Evolutionary conservation across 2,329 filamentous ascomycete species (phyloP), one percentile per base, ranked within the genome.

Genomic region (Ophiostoma sp.): DNA sequence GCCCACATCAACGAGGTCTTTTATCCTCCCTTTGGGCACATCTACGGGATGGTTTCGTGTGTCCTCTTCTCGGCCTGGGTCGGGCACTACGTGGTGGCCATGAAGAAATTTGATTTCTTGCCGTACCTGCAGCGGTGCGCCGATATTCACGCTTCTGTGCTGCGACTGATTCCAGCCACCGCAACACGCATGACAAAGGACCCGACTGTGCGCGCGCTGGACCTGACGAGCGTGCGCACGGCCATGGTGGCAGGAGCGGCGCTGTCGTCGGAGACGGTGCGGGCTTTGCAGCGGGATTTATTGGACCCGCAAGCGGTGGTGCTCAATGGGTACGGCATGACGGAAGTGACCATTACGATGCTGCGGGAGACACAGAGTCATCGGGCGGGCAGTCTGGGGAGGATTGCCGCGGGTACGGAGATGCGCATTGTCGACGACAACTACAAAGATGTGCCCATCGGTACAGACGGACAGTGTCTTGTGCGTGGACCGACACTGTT

Each of bases 281-380:
- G 85, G 12, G 88, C 91, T 76, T 86, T 89, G 12, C 70, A 72
- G 19, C 17, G 28, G 33, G 86, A 91, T 78, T 85, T 83, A 33
- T 39, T 75, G 78, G 89, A 72, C 89, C 89, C 84, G 81, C 80
- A 1, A 73, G 74, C 85, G 12, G 73, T 77, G 2, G 76, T 86
- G 9, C 82, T 84, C 78, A 93, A 95, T 80, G 93, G 92, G 1
- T 96, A 92, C 91, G 93, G 93, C 3, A 95, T 96, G 93, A 95
- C 93, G 0, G 93, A 96, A 80, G 83, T 87, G 1, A 96, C 93
- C 0, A 95, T 93, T 79, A 89, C 91, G 0, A 73, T 82, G 33
- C 82, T 85, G 74, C 83, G 83, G 0, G 79, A 81, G 9, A 83
- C 81, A 0, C 78, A 80, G 69, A 50, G 77, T 12, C 84, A 86